Evolutionary conservation across 2,329 filamentous ascomycete genomes (phyloP), one percentile per base, ranked within the genome.

Genomic region (Pseudogymnoascus sp.): DNA sequence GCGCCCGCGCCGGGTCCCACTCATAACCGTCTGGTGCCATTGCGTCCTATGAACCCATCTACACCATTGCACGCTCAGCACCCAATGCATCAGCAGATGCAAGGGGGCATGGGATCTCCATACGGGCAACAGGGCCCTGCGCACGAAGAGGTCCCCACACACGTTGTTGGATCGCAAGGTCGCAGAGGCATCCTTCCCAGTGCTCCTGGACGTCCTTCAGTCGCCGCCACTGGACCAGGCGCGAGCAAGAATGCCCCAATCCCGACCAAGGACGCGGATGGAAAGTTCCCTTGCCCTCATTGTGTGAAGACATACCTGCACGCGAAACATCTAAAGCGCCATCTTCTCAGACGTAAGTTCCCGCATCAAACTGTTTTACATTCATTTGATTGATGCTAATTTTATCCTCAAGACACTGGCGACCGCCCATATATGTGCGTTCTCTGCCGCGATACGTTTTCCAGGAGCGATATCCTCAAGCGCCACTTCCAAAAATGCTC

Each of bases 401-500:
- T 21, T 45, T 63, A 26, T 10, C 12, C 64, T 54, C 71, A 96
- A 96, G 93, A 99, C 80, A 97, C 95, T 66, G 95, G 95, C 73
- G 93, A 97, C 76, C 91, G 95, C 69, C 95, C 95, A 64, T 99
- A 99, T 80, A 96, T 96, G 86, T 99, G 95, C 79, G 91, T 96
- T 69, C 83, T 99, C 61, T 99, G 95, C 82, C 92, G 95, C 76
- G 95, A 97, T 77, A 97, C 93, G 36, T 99, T 99, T 78, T 96
- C 91, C 60, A 88, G 95, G 75, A 96, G 92, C 82, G 95, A 99
- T 75, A 97, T 99, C 69, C 80, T 99, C 72, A 99, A 99, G 82
- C 91, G 95, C 68, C 95, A 99, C 79, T 99, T 97, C 79, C 93
- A 97, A 77, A 99, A 99, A 81, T 99, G 95, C 80, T 97, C 95